Evolutionary conservation across 331 rosid genomes (phyloP).

Genomic region (Pyracantha coccinea): DNA sequence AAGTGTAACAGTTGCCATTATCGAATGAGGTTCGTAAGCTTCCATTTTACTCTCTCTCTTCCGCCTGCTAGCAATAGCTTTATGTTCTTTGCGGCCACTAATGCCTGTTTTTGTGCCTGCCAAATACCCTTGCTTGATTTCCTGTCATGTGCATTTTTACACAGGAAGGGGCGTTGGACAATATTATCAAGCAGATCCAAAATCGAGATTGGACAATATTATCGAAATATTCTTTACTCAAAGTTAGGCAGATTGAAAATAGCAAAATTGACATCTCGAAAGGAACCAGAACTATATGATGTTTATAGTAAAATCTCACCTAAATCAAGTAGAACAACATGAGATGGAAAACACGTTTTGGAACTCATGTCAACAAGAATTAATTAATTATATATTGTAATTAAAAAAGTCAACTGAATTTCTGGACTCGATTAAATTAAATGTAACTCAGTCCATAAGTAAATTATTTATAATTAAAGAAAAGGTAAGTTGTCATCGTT

Average conservation of each 20-base stretch:
- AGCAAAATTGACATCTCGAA: background rate
- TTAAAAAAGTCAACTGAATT: background rate
- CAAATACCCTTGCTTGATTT: conserved; percentile 65
- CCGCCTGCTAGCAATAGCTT: conserved; percentile 36
- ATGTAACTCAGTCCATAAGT: background rate
- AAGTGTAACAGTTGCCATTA: conserved; percentile 54
- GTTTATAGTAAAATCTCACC: background rate
- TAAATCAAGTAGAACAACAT: background rate
- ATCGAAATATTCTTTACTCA: background rate
- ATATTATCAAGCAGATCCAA: background rate
- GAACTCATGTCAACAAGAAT: background rate
- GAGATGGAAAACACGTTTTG: background rate
- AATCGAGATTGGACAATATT: background rate
- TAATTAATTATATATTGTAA: background rate
- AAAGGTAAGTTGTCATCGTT: background rate
- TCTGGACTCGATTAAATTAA: background rate
- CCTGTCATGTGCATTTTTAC: conserved; percentile 35
- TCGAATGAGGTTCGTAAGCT: conserved; percentile 34
- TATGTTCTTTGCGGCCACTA: conserved; percentile 55
- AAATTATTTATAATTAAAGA: background rate
- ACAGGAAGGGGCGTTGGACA: background rate
- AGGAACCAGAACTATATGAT: background rate
- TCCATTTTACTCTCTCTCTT: conserved; percentile 31
- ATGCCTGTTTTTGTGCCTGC: conserved; percentile 69
- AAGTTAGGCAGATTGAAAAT: background rate